These are phyloP conservation scores for Iberis pinnata DNA, from an alignment of 345 rosid species.

Conservation along the genomic window DNA sequence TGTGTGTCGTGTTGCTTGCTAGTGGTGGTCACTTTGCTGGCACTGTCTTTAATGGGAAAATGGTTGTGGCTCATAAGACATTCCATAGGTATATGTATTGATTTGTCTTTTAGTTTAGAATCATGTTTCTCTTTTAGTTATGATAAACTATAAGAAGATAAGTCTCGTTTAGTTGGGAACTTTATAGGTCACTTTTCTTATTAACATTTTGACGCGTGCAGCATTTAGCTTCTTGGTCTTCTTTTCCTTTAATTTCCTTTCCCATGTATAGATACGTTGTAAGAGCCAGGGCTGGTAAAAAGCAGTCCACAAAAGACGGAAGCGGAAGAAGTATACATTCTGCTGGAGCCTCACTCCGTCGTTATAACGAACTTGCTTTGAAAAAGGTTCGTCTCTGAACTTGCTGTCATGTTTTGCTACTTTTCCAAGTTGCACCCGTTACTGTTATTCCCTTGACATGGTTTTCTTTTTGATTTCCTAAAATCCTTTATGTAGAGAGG, in stretches of 20 bases:
- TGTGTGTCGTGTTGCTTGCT: conserved; percentile 71
- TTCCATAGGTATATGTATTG: conserved; percentile 64
- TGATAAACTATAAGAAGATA: neutral
- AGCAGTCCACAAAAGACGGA: conserved; percentile 88
- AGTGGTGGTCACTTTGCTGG: conserved; percentile 95
- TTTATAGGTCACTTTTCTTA: neutral
- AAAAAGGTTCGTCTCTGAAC: conserved; percentile 57
- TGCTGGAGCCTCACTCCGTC: conserved; percentile 95
- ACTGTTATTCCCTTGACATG: conserved; percentile 4
- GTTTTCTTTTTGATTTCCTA: conserved; percentile 13
- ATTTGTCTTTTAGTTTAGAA: neutral
- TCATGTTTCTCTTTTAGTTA: neutral
- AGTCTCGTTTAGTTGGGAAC: neutral
- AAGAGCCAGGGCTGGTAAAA: conserved; percentile 96
- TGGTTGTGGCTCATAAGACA: conserved; percentile 74
- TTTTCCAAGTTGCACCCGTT: conserved; percentile 2
- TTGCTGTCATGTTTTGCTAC: neutral
- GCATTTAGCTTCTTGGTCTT: neutral
- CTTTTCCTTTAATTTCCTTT: conserved; percentile 3
- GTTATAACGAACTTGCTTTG: conserved; percentile 80
- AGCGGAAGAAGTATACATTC: conserved; percentile 78
- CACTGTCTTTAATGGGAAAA: conserved; percentile 65
- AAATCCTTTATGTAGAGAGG: neutral
- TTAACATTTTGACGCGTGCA: neutral
- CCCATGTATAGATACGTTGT: conserved; percentile 68